Evolutionary conservation across 805 yeast genomes (phyloP).

Genomic region (Phaffomyces antillensis): DNA sequence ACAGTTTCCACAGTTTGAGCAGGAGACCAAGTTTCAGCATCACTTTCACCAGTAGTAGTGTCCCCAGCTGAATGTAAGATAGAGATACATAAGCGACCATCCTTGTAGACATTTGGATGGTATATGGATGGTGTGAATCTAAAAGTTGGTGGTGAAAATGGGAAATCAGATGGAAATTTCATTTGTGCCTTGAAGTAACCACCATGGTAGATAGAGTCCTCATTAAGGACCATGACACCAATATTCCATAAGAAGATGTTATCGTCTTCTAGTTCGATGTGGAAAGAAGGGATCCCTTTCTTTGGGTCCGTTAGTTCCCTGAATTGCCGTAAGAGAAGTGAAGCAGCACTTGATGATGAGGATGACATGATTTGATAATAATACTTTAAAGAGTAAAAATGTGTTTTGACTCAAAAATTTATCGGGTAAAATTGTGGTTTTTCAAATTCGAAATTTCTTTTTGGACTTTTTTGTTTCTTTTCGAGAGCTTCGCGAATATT

Average conservation of each 20-base stretch:
- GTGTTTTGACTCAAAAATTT: not conserved
- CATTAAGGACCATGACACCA: conserved; percentile 86
- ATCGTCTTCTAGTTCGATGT: conserved; percentile 60
- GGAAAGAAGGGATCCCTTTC: conserved; percentile 66
- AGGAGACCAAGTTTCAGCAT: conserved; percentile 90
- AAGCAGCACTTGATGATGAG: conserved; percentile 48
- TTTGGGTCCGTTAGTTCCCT: conserved; percentile 91
- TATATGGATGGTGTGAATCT: conserved; percentile 88
- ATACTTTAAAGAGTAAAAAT: not conserved
- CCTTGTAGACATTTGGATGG: conserved; percentile 93
- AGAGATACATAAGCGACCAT: conserved; percentile 89
- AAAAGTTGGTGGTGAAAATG: conserved; percentile 88
- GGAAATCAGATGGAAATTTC: conserved; percentile 88
- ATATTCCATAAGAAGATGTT: conserved; percentile 68
- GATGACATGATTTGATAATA: conserved; percentile 5
- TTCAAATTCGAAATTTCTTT: not conserved
- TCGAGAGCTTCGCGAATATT: not conserved
- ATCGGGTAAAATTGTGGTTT: conserved; percentile 1
- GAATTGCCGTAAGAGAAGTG: conserved; percentile 86
- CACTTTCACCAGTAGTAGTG: conserved; percentile 84
- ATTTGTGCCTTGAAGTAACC: conserved; percentile 92
- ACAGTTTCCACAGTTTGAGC: conserved; percentile 91
- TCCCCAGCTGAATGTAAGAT: conserved; percentile 91
- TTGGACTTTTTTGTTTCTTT: no score
- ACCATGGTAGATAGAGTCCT: conserved; percentile 87